Conservation (phyloP, 2,329 filamentous ascomycete genomes). For the Colletotrichum sp. region DNA sequence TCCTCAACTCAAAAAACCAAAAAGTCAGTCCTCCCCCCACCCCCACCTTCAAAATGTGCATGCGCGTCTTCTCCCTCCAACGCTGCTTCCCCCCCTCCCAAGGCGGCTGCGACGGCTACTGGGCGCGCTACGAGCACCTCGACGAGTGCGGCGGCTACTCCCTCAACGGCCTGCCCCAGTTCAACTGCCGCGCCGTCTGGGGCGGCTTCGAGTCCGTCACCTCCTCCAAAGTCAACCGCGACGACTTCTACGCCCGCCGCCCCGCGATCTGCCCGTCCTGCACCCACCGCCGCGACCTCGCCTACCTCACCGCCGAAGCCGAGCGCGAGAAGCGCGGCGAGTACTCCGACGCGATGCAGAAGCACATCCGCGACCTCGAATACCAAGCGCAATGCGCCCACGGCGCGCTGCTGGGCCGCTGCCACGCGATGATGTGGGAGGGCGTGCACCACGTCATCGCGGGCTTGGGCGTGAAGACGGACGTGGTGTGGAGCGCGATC, state of each 20-base stretch:
- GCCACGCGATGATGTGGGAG: conserved; percentile 5
- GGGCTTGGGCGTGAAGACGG: neutral
- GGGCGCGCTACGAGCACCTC: neutral
- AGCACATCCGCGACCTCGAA: neutral
- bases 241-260: neutral
- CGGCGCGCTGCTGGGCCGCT: neutral
- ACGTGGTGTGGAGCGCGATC: neutral
- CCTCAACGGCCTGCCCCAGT: neutral
- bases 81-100: neutral
- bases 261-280: neutral
- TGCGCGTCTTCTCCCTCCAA: conserved; percentile 7
- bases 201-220: neutral
- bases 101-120: conserved; percentile 14
- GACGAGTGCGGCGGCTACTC: neutral
- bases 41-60: neutral
- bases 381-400: neutral
- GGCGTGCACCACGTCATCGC: neutral
- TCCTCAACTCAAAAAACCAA: neutral
- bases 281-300: neutral
- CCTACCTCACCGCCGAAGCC: neutral
- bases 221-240: neutral
- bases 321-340: neutral
- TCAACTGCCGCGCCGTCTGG: neutral
- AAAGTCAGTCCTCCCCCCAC: neutral
- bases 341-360: neutral